Evolutionary conservation across 2,329 filamentous ascomycete species (phyloP).

Genomic region (Xylaria digitata): DNA sequence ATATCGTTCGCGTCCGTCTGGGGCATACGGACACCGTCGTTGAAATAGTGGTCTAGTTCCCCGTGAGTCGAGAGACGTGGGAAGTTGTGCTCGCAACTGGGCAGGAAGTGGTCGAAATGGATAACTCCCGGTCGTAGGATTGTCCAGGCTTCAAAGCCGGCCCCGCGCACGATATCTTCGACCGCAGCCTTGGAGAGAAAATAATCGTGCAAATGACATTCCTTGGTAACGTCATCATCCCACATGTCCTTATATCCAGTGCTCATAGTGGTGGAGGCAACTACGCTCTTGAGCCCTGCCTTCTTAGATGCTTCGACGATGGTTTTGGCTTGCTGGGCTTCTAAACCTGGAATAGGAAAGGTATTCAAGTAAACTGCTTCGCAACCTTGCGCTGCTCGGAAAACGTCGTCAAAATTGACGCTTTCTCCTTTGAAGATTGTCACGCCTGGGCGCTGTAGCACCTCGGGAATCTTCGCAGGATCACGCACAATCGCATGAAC

Average conservation of each 20-base stretch:
- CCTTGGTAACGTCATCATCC: conserved; percentile 38
- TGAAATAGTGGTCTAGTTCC: conserved; percentile 45
- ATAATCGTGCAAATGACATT: conserved; percentile 45
- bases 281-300: conserved; percentile 48
- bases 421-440: conserved; percentile 54
- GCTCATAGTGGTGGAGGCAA: conserved; percentile 45
- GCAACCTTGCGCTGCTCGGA: conserved; percentile 51
- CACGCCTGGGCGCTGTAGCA: conserved; percentile 45
- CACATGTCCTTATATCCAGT: conserved; percentile 41
- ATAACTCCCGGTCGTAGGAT: conserved; percentile 51
- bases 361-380: conserved; percentile 46
- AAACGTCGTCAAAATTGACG: conserved; percentile 48
- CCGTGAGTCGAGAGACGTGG: conserved; percentile 46
- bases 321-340: conserved; percentile 49
- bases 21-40: conserved; percentile 42
- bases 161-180: conserved; percentile 50
- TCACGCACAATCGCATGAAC: conserved; percentile 54
- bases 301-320: conserved; percentile 49
- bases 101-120: conserved; percentile 47
- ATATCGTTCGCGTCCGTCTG: conserved; percentile 50
- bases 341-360: conserved; percentile 42
- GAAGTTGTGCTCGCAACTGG: conserved; percentile 44
- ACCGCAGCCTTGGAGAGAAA: conserved; percentile 54
- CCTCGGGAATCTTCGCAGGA: conserved; percentile 45
- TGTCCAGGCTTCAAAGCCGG: conserved; percentile 49